phyloP scores from a whole-genome alignment of 352 stramenopile genomes.

The Globisporangium nodosum region DNA sequence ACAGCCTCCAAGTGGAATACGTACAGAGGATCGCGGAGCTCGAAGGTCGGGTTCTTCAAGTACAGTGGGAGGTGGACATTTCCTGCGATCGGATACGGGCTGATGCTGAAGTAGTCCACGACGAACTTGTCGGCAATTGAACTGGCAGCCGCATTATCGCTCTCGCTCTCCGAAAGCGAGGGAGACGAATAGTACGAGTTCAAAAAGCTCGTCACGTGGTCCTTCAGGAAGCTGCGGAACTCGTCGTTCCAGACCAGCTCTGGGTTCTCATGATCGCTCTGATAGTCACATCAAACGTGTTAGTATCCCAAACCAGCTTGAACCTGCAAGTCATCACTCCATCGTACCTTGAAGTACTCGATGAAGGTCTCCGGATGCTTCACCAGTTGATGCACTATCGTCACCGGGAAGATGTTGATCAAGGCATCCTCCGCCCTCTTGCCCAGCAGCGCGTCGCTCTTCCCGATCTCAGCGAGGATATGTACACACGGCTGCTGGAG shows the following conservation, averaged over 20 bases:
- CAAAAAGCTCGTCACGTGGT: constrained; percentile 65
- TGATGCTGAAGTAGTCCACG: constrained; percentile 73
- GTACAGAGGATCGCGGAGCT: constrained; percentile 88
- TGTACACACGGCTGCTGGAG: constrained; percentile 57
- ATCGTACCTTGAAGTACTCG: constrained; percentile 49
- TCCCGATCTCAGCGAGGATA: constrained; percentile 59
- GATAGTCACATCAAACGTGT: constrained; percentile 4
- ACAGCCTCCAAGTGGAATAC: neutral
- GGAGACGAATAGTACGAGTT: constrained; percentile 67
- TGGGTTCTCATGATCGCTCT: constrained; percentile 89
- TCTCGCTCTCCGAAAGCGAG: constrained; percentile 37
- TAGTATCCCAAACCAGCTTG: neutral
- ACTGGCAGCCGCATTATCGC: constrained; percentile 19
- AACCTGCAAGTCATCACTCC: neutral
- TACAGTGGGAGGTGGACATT: constrained; percentile 92
- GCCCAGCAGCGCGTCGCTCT: constrained; percentile 32
- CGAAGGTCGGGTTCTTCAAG: constrained; percentile 91
- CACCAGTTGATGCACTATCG: constrained; percentile 55
- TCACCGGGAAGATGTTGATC: constrained; percentile 65
- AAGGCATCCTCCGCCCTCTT: constrained; percentile 46
- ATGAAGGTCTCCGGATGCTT: constrained; percentile 42
- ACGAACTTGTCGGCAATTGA: constrained; percentile 50
- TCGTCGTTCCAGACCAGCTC: constrained; percentile 93
- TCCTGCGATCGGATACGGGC: constrained; percentile 64
- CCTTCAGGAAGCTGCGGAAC: constrained; percentile 81